phyloP scores from a whole-genome alignment of 345 rosid genomes.

The Pistacia integerrima region DNA sequence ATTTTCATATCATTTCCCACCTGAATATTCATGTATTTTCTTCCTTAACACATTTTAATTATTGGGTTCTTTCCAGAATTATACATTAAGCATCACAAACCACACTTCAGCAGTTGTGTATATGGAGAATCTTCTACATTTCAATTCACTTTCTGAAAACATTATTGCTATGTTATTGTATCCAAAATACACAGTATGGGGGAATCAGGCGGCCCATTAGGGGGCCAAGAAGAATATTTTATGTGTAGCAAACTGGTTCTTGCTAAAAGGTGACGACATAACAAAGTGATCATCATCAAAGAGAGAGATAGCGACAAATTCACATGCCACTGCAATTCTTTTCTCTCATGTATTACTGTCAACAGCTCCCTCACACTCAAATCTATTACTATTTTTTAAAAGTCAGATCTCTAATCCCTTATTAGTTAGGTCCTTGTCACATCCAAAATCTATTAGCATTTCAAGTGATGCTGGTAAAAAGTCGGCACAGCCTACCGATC shows the following conservation, averaged over 20 bases:
- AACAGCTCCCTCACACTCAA: conserved; percentile 7
- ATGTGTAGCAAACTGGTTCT: not conserved
- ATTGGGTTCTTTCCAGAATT: not conserved
- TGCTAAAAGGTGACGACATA: not conserved
- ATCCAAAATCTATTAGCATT: not conserved
- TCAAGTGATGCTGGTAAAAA: not conserved
- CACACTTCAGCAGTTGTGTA: too few relatives aligned
- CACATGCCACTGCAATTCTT: not conserved
- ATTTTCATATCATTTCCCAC: too few relatives aligned
- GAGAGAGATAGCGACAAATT: not conserved
- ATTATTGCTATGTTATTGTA: not conserved
- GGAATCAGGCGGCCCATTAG: not conserved
- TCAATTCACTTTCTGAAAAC: not conserved
- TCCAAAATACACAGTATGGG: too few relatives aligned
- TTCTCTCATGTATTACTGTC: not conserved
- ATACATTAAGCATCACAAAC: too few relatives aligned
- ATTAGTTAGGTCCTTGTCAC: not conserved
- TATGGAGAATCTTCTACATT: not conserved
- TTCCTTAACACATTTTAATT: not conserved
- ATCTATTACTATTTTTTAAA: not conserved
- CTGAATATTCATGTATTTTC: not conserved
- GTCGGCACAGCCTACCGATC: not conserved
- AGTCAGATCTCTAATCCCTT: not conserved
- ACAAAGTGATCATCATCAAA: not conserved
- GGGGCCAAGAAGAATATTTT: not conserved